Evolutionary conservation across 805 yeast genomes (phyloP), one percentile per base, ranked within the genome.

Genomic region (Blastobotrys attinorum): DNA sequence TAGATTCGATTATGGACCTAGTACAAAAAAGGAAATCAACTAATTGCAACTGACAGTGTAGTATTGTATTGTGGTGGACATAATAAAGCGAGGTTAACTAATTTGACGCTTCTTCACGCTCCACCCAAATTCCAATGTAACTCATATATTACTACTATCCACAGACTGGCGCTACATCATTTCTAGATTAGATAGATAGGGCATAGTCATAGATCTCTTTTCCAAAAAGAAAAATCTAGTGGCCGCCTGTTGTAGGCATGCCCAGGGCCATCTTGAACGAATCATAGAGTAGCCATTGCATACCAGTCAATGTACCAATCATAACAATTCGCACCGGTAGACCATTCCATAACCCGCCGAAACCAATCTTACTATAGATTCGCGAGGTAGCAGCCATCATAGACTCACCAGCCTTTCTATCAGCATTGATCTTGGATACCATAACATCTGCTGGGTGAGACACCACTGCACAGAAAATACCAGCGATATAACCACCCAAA

Each of bases 361-460:
- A 90, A 1, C 97, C 97, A 59, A 90, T 89, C 57, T 77, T 74
- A 44, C 69, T 62, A 64, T 89, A 90, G 57, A 90, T 89, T 58
- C 92, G 77, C 47, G 65, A 55, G 34, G 83, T 71, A 8, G 94
- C 92, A 25, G 69, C 67, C 22, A 81, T 79, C 56, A 76, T 72
- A 3, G 82, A 59, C 67, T 88, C 95, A 39, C 71, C 72, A 27
- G 80, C 73, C 60, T 64, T 65, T 57, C 76, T 78, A 56, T 79
- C 88, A 47, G 82, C 74, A 62, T 86, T 89, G 58, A 92, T 78
- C 73, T 88, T 85, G 39, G 95, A 84, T 20, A 90, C 97, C 95
- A 92, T 81, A 25, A 90, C 97, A 65, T 90, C 98, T 13, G 97
- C 97, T 17, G 98, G 98, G 64, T 92, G 97, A 21, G 97, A 89